phyloP scores from a whole-genome alignment of 768 basidiomycete genomes.

The Serendipita sp. region DNA sequence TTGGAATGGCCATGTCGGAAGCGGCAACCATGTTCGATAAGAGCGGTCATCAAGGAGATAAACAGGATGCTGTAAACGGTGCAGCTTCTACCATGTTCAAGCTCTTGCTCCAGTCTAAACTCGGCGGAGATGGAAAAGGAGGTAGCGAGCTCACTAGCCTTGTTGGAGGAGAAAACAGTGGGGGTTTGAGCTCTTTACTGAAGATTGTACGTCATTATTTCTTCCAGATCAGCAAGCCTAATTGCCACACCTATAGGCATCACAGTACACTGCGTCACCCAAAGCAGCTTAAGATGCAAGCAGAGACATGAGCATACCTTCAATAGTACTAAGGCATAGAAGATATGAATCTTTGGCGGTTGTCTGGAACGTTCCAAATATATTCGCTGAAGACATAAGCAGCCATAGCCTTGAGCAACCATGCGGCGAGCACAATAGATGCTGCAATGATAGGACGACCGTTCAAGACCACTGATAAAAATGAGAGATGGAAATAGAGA shows the following conservation, averaged over 20 bases:
- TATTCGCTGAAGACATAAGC: not conserved
- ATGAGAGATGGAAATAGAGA: not conserved
- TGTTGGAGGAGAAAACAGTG: conserved; percentile 48
- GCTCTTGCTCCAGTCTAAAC: conserved; percentile 36
- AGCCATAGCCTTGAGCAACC: not conserved
- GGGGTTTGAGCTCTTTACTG: conserved; percentile 47
- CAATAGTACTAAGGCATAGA: not conserved
- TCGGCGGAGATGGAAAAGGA: conserved; percentile 21
- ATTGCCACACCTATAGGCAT: not conserved
- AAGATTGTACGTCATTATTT: conserved; percentile 32
- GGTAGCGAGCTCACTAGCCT: conserved; percentile 7
- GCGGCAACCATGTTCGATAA: conserved; percentile 45
- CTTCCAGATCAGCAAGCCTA: not conserved
- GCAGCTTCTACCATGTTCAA: conserved; percentile 81
- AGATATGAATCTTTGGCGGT: not conserved
- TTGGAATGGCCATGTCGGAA: conserved; percentile 77
- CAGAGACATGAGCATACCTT: no score
- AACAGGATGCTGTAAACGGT: conserved; percentile 72
- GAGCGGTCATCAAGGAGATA: conserved; percentile 48
- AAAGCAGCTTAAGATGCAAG: not conserved
- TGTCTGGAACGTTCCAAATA: not conserved
- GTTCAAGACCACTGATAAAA: not conserved
- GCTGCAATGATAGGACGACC: not conserved
- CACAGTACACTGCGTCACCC: not conserved
- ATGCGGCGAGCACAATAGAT: not conserved